Evolutionary conservation across 1,139 yeast genomes (phyloP).

Genomic region (Scheffersomyces titani): DNA sequence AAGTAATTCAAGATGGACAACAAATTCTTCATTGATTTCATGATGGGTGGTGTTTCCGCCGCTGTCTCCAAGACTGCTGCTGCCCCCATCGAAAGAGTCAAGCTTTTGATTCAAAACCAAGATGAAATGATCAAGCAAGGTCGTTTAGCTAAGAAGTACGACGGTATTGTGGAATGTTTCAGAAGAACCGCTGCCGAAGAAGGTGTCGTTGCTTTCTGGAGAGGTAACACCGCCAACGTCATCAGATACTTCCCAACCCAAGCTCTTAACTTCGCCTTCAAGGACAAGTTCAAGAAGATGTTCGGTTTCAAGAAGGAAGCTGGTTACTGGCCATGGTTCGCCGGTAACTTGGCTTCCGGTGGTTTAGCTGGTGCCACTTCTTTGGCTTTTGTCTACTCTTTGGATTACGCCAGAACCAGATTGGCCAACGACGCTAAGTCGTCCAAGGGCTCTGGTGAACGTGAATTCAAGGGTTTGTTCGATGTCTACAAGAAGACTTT

Average conservation of each 20-base stretch:
- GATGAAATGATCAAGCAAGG: slow-evolving; percentile 58
- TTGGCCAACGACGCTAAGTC: slow-evolving; percentile 58
- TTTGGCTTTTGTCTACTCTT: slow-evolving; percentile 55
- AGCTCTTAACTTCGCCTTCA: slow-evolving; percentile 56
- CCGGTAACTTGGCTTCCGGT: slow-evolving; percentile 59
- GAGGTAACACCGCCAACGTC: slow-evolving; percentile 60
- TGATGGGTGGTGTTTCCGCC: slow-evolving; percentile 61
- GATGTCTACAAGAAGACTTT: slow-evolving; percentile 56
- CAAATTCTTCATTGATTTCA: slow-evolving; percentile 33
- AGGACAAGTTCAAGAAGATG: slow-evolving; percentile 53
- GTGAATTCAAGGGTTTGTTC: slow-evolving; percentile 56
- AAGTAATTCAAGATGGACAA: slow-evolving; percentile 14
- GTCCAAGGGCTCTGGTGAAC: slow-evolving; percentile 46
- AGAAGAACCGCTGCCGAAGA: slow-evolving; percentile 55
- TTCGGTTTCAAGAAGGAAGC: slow-evolving; percentile 56
- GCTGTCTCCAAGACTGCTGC: slow-evolving; percentile 58
- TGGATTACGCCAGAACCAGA: slow-evolving; percentile 58
- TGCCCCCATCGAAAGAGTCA: slow-evolving; percentile 58
- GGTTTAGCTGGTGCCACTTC: slow-evolving; percentile 60
- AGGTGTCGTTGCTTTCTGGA: slow-evolving; percentile 55
- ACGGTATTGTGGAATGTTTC: slow-evolving; percentile 53
- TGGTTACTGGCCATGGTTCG: slow-evolving; percentile 52
- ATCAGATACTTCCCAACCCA: slow-evolving; percentile 60
- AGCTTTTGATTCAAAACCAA: slow-evolving; percentile 55
- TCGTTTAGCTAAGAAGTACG: slow-evolving; percentile 52